These are phyloP conservation scores for Hyaloperonospora brassicae DNA, from an alignment of 352 stramenopile genomes.

Conservation along the genomic window DNA sequence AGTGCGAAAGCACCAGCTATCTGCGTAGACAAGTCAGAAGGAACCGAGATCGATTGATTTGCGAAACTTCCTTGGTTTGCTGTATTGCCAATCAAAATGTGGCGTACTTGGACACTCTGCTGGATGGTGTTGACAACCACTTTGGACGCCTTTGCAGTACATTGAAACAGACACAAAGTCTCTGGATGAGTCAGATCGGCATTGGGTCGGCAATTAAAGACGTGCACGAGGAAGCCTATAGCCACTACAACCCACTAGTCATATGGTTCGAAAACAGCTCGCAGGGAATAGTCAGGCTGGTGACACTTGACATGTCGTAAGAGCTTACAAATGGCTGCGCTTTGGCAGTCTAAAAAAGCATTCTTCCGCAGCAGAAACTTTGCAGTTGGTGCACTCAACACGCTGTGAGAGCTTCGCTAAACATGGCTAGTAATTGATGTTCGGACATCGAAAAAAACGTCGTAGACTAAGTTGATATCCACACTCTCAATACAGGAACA, in stretches of 20 bases:
- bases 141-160: too few relatives aligned
- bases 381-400: conserved; percentile 46
- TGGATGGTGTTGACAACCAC: too few relatives aligned
- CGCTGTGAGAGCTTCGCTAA: conserved; percentile 51
- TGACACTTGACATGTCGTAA: conserved; percentile 44
- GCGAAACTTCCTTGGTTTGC: too few relatives aligned
- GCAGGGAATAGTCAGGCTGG: conserved; percentile 49
- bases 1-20: too few relatives aligned
- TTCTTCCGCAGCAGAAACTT: conserved; percentile 62
- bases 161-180: too few relatives aligned
- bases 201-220: conserved; percentile 52
- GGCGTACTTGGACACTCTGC: too few relatives aligned
- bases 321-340: conserved; percentile 27
- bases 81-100: too few relatives aligned
- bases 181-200: conserved; percentile 25
- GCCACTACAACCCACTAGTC: conserved; percentile 29
- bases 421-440: too few relatives aligned
- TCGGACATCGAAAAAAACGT: conserved; percentile 39
- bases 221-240: conserved; percentile 72
- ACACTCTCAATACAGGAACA: conserved; percentile 69
- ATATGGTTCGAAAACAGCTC: conserved; percentile 55
- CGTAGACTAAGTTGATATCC: conserved; percentile 78
- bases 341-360: conserved; percentile 34
- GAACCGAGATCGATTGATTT: too few relatives aligned
- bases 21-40: too few relatives aligned